A percentile compares a stretch with the other conserved stretches of the same genome.
Conservation (phyloP, 805 yeast genomes). For the Ogataea henricii region DNA sequence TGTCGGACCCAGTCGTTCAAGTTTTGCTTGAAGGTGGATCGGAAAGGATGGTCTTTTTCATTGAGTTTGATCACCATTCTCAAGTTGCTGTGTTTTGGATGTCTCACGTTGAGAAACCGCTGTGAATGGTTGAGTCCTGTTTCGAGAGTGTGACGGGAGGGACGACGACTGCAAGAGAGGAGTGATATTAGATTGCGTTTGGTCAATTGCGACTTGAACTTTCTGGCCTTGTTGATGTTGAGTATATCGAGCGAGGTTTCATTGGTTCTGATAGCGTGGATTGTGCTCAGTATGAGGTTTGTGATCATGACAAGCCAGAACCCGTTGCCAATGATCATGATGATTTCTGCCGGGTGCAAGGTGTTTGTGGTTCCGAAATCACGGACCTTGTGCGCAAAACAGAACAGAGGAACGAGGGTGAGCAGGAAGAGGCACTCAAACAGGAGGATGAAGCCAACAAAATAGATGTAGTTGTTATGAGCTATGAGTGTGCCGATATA, state of each 20-base stretch:
- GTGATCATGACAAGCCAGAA: conserved; percentile 48
- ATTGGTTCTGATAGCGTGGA: conserved; percentile 46
- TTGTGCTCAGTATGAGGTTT: conserved; percentile 41
- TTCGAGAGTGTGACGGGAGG: background rate
- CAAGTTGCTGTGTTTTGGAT: conserved; percentile 31
- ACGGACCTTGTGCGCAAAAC: conserved; percentile 33
- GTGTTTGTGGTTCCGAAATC: conserved; percentile 23
- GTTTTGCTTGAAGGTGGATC: conserved; percentile 41
- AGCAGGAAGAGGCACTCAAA: conserved; percentile 41
- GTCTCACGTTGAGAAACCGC: conserved; percentile 47
- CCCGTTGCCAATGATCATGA: conserved; percentile 44
- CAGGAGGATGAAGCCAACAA: conserved; percentile 52
- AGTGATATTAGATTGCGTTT: conserved; percentile 24
- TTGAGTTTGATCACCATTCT: conserved; percentile 41
- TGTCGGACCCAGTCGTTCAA: conserved; percentile 32
- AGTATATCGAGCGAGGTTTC: conserved; percentile 56
- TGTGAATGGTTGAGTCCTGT: conserved; percentile 21
- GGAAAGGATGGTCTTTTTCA: conserved; percentile 37
- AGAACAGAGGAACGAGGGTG: conserved; percentile 40
- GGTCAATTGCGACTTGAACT: conserved; percentile 29
- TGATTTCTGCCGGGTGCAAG: conserved; percentile 28
- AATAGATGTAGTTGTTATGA: conserved; percentile 58
- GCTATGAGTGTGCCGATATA: conserved; percentile 81
- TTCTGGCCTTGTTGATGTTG: conserved; percentile 15
- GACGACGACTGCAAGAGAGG: background rate